Conservation (phyloP, 108 stramenopile genomes). For the Craspedostauros australis region DNA sequence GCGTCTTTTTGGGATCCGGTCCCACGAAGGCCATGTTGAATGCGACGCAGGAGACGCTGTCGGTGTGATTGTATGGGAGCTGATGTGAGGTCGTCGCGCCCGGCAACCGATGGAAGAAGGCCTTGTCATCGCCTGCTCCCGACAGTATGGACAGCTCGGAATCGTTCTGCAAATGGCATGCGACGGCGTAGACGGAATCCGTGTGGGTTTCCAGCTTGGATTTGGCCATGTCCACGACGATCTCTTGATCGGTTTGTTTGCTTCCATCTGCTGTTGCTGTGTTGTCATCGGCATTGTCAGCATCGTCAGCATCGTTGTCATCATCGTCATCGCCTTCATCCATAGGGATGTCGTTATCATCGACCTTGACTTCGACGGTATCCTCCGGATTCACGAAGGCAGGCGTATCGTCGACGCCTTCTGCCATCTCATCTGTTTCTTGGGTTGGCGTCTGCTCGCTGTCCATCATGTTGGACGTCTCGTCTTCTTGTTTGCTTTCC, state of each 20-base stretch:
- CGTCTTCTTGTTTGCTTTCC: not conserved
- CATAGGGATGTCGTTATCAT: conserved; percentile 55
- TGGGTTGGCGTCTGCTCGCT: not conserved
- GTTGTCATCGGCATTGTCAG: conserved; percentile 17
- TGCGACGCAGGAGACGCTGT: conserved; percentile 82
- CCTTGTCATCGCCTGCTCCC: conserved; percentile 93
- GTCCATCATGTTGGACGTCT: conserved; percentile 1
- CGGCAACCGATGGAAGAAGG: conserved; percentile 61
- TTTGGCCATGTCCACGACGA: conserved; percentile 39
- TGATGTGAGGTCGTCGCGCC: conserved; percentile 4
- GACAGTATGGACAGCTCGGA: conserved; percentile 46
- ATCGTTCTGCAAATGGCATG: conserved; percentile 46
- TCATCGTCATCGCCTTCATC: conserved; percentile 63
- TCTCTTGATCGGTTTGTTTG: conserved; percentile 1
- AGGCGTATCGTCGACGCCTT: conserved; percentile 44
- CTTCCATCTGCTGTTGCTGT: conserved; percentile 13
- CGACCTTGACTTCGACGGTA: conserved; percentile 70
- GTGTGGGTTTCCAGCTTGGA: conserved; percentile 45
- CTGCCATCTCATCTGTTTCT: conserved; percentile 8
- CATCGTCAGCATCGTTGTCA: conserved; percentile 33
- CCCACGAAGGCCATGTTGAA: conserved; percentile 59
- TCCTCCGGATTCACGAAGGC: conserved; percentile 63
- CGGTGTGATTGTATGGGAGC: conserved; percentile 69
- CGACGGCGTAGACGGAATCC: conserved; percentile 64
- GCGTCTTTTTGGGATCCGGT: conserved; percentile 37